Percentiles rank a stretch among this genome's conserved stretches.
Conservation (phyloP, 2,329 filamentous ascomycete genomes). For the Diplodia corticola region DNA sequence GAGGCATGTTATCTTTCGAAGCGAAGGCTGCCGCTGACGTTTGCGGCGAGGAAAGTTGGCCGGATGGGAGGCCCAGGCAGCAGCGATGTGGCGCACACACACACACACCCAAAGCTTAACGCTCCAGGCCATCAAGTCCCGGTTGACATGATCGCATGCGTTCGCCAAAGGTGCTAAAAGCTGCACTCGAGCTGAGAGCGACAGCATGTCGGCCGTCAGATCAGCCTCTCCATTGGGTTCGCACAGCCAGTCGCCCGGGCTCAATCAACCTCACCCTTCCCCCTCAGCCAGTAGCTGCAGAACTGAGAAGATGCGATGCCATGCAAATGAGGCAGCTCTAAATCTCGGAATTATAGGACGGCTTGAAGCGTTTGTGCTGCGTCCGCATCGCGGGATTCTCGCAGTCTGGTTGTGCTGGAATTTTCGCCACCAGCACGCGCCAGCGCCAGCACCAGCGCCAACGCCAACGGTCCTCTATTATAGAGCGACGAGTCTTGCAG, state of each 20-base stretch:
- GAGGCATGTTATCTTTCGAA: neutral
- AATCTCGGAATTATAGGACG: neutral
- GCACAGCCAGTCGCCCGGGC: neutral
- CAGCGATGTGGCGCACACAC: neutral
- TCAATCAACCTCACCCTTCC: neutral
- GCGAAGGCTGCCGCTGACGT: neutral
- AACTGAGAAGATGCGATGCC: neutral
- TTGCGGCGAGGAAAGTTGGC: neutral
- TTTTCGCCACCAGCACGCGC: neutral
- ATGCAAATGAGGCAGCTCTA: neutral
- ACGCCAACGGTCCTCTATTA: neutral
- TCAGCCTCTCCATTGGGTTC: neutral
- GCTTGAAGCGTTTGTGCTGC: neutral
- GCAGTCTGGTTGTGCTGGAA: neutral
- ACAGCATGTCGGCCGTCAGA: neutral
- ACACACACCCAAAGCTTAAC: neutral
- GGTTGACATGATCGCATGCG: neutral
- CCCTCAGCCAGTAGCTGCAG: neutral
- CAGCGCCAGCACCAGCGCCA: neutral
- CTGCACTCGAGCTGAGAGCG: neutral
- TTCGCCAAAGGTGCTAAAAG: neutral
- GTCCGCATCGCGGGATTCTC: neutral
- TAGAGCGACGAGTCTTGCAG: neutral
- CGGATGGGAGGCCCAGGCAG: neutral
- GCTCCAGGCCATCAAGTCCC: neutral